Evolutionary conservation across 306 rosid genomes (phyloP).

Genomic region (Dryas octopetala): DNA sequence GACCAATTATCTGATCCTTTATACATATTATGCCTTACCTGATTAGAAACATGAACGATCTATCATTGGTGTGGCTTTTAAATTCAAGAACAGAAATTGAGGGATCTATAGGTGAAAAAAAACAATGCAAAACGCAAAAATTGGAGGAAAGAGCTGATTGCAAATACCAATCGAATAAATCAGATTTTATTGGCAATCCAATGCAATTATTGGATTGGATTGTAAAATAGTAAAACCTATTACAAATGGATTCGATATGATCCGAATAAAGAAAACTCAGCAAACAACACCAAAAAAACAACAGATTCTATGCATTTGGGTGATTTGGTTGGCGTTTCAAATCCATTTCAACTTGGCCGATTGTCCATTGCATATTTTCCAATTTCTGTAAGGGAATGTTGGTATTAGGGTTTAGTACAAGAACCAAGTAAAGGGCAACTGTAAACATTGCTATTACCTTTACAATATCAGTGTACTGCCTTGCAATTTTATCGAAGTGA

Average conservation of each 20-base stretch:
- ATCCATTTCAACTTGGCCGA: slow-evolving; percentile 91
- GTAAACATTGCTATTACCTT: slow-evolving; percentile 40
- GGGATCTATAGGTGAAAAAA: no score
- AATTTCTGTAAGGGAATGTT: slow-evolving; percentile 55
- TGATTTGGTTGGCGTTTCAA: slow-evolving; percentile 67
- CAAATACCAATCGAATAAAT: no score
- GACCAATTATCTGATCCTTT: no score
- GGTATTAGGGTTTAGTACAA: neutral
- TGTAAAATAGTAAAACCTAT: neutral
- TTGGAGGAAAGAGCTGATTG: no score
- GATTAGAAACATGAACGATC: no score
- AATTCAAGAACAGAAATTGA: no score
- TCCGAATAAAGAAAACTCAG: no score
- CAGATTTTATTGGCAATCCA: neutral
- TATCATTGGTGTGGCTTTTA: no score
- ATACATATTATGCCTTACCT: no score
- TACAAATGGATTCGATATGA: neutral
- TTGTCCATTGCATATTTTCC: slow-evolving; percentile 95
- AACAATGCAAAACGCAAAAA: no score
- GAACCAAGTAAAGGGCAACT: slow-evolving; percentile 9
- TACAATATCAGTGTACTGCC: slow-evolving; percentile 78
- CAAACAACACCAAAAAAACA: neutral
- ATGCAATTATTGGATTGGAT: neutral
- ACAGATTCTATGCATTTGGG: slow-evolving; percentile 31
- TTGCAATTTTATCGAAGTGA: slow-evolving; percentile 77